These are phyloP conservation scores for Paecilomyces dactylethromorphus DNA, from an alignment of 2,329 filamentous ascomycete species.

Conservation along the genomic window DNA sequence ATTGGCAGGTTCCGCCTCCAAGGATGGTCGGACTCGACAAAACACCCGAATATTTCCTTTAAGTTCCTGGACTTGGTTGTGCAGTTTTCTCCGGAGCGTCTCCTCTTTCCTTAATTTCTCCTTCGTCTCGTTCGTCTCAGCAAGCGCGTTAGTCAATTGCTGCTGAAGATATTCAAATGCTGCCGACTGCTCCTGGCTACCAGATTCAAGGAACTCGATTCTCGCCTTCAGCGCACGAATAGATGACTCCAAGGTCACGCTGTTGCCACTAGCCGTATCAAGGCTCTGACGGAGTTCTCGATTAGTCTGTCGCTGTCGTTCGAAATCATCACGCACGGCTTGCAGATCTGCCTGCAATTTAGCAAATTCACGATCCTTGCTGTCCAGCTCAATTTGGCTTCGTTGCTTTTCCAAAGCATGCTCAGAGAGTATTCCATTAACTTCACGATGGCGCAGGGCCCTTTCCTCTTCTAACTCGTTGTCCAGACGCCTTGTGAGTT, in stretches of 20 bases:
- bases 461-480: slow-evolving; percentile 61
- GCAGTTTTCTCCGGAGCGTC: slow-evolving; percentile 79
- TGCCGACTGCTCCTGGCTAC: slow-evolving; percentile 80
- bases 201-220: slow-evolving; percentile 83
- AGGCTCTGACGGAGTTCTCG: slow-evolving; percentile 53
- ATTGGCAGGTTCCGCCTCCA: slow-evolving; percentile 51
- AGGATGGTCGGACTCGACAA: slow-evolving; percentile 80
- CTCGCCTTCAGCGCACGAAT: slow-evolving; percentile 71
- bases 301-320: slow-evolving; percentile 58
- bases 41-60: slow-evolving; percentile 99
- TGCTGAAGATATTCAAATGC: slow-evolving; percentile 77
- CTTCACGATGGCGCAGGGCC: slow-evolving; percentile 28
- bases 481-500: slow-evolving; percentile 56
- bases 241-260: slow-evolving; percentile 64
- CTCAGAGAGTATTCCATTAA: slow-evolving; percentile 29
- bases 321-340: slow-evolving; percentile 42
- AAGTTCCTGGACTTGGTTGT: slow-evolving; percentile 96
- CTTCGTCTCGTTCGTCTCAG: slow-evolving; percentile 61
- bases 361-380: slow-evolving; percentile 49
- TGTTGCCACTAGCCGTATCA: slow-evolving; percentile 54
- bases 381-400: slow-evolving; percentile 40
- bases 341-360: slow-evolving; percentile 35
- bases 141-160: slow-evolving; percentile 69
- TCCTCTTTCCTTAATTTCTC: slow-evolving; percentile 88
- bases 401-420: slow-evolving; percentile 32